A percentile compares a stretch with the other conserved stretches of the same genome.
Evolutionary conservation across 2,329 filamentous ascomycete genomes (phyloP).

Genomic region (Fusarium sp.): DNA sequence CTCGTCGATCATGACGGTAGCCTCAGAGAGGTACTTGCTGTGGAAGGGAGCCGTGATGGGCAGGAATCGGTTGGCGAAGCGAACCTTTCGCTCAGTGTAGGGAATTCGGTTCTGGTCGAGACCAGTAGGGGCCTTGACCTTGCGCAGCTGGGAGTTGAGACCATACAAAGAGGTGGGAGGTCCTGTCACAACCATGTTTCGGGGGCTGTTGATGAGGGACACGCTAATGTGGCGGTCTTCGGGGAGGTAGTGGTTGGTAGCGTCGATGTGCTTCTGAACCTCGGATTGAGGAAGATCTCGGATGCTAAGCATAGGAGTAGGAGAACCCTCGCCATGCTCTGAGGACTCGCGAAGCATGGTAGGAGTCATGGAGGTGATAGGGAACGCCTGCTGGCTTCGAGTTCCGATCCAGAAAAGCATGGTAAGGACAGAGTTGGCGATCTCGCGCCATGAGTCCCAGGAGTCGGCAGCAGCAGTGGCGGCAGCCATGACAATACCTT

Average conservation of each 20-base stretch:
- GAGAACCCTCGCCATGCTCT: conserved; percentile 93
- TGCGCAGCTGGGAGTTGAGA: conserved; percentile 93
- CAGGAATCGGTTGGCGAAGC: conserved; percentile 96
- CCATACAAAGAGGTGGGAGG: conserved; percentile 97
- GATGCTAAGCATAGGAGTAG: conserved; percentile 98
- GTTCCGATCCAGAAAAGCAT: conserved; percentile 99
- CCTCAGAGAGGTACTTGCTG: conserved; percentile 90
- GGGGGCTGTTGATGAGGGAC: conserved; percentile 95
- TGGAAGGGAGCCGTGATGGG: conserved; percentile 99
- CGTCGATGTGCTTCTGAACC: conserved; percentile 96
- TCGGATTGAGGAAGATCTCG: conserved; percentile 89
- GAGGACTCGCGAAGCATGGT: conserved; percentile 92
- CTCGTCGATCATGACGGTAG: conserved; percentile 85
- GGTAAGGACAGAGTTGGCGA: conserved; percentile 84
- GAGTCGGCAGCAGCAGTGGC: conserved; percentile 91
- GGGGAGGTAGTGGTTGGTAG: conserved; percentile 96
- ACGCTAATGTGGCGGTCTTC: conserved; percentile 94
- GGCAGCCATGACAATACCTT: conserved; percentile 94
- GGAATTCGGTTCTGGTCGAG: conserved; percentile 95
- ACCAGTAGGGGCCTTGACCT: conserved; percentile 97
- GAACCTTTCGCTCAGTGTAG: conserved; percentile 94
- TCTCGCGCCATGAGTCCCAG: conserved; percentile 92
- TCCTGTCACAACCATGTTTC: conserved; percentile 96
- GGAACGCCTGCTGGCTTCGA: conserved; percentile 97
- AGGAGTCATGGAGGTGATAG: conserved; percentile 92